Conservation (phyloP, 2,329 filamentous ascomycete genomes). For the Atkinsonella hypoxylon region DNA sequence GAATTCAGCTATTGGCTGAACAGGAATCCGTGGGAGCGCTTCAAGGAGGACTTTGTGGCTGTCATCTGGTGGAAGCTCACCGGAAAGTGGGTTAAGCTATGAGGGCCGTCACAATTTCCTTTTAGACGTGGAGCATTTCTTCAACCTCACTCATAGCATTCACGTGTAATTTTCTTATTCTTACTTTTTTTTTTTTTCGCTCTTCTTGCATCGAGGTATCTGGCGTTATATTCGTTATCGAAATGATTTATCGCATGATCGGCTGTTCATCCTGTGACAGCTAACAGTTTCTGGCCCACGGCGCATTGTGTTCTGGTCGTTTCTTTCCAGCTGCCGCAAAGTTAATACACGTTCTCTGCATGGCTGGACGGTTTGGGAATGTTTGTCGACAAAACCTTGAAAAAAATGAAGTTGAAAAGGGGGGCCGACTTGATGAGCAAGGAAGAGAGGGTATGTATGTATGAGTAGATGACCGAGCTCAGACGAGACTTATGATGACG, state of each 20-base stretch:
- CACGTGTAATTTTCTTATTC: not conserved
- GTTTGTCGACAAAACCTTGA: not conserved
- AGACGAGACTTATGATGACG: constrained; percentile 1
- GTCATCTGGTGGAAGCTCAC: constrained; percentile 52
- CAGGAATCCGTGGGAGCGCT: constrained; percentile 66
- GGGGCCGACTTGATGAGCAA: not conserved
- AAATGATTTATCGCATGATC: not conserved
- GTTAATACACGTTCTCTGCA: constrained; percentile 1
- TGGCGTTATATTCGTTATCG: not conserved
- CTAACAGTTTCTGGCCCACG: not conserved
- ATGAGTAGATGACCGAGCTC: not conserved
- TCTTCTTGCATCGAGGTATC: not conserved
- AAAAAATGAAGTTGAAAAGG: no score
- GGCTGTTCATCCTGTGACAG: not conserved
- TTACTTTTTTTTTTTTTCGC: not conserved
- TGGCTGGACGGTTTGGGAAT: not conserved
- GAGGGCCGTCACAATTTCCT: not conserved
- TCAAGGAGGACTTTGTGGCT: constrained; percentile 55
- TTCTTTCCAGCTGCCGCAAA: not conserved
- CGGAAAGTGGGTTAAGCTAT: constrained; percentile 47
- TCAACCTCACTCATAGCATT: not conserved
- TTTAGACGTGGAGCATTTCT: not conserved
- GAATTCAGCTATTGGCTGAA: constrained; percentile 86
- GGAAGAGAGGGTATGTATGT: not conserved
- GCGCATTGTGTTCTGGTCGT: not conserved